Evolutionary conservation across 2,329 filamentous ascomycete genomes (phyloP).

Genomic region (Aspergillus sp.): DNA sequence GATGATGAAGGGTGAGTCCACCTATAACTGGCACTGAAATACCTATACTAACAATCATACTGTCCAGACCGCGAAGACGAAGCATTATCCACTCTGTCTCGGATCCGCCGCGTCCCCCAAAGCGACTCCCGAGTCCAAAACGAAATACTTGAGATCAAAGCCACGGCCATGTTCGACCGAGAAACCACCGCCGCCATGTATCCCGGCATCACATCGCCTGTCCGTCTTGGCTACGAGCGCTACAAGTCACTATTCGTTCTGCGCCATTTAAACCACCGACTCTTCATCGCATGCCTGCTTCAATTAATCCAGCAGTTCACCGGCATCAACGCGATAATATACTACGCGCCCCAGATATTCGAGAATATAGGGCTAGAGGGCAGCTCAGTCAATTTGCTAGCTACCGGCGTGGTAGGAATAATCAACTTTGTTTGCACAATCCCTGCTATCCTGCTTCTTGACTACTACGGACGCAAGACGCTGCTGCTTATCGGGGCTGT

Average conservation of each 20-base stretch:
- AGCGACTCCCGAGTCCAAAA: conserved; percentile 49
- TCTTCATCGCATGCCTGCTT: conserved; percentile 26
- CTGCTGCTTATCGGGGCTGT: conserved; percentile 52
- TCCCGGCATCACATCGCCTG: neutral
- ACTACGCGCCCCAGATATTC: conserved; percentile 50
- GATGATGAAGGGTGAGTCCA: conserved; percentile 32
- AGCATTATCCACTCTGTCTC: conserved; percentile 42
- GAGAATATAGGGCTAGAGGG: conserved; percentile 23
- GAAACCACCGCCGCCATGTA: neutral
- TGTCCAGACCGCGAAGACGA: conserved; percentile 40
- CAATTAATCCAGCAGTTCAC: conserved; percentile 29
- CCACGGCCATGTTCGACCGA: conserved; percentile 52
- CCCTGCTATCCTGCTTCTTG: conserved; percentile 34
- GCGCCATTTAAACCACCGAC: neutral
- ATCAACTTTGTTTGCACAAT: conserved; percentile 14
- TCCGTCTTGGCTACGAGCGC: neutral
- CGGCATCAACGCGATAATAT: conserved; percentile 50
- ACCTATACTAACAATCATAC: too few relatives aligned
- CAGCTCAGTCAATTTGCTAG: conserved; percentile 17
- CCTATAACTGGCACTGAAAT: neutral
- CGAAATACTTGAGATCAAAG: conserved; percentile 49
- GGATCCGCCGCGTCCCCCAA: conserved; percentile 47
- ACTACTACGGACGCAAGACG: conserved; percentile 32
- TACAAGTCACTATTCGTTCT: neutral
- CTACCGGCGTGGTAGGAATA: conserved; percentile 1